Conservation (phyloP, 106 monocot species). For the Agapanthus africanus region DNA sequence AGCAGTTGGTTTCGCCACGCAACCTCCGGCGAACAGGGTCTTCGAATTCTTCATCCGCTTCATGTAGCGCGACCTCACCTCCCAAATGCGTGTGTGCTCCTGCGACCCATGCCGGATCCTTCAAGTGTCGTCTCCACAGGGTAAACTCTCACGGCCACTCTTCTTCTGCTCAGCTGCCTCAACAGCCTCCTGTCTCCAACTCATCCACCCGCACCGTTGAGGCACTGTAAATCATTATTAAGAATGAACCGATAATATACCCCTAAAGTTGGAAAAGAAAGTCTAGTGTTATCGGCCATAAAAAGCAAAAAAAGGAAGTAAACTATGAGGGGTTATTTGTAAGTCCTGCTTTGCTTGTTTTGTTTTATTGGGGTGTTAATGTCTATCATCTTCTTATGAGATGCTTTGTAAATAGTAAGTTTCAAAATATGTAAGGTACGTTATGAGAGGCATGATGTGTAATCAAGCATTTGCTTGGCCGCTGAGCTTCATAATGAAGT, state of each 20-base stretch:
- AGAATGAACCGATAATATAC: no score
- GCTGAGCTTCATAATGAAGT: conserved; percentile 8
- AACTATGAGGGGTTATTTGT: background rate
- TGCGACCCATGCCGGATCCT: conserved; percentile 40
- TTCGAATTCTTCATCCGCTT: conserved; percentile 18
- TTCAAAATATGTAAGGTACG: no score
- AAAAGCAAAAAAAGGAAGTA: no score
- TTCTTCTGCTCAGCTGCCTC: conserved; percentile 3
- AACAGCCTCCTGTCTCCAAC: no score
- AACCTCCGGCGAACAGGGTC: conserved; percentile 5
- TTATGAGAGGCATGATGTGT: no score
- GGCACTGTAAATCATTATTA: background rate
- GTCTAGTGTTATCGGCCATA: no score
- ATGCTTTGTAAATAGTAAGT: background rate
- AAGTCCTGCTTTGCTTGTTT: background rate
- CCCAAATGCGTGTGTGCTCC: conserved; percentile 44
- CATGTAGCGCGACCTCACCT: background rate
- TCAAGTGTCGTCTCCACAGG: conserved; percentile 60
- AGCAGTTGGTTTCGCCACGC: conserved; percentile 8
- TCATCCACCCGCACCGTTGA: conserved; percentile 3
- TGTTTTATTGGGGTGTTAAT: no score
- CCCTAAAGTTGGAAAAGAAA: no score
- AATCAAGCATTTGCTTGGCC: no score
- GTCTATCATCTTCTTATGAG: background rate
- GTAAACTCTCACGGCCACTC: conserved; percentile 28